Evolutionary conservation across 768 basidiomycete species (phyloP).

Genomic region (Boletus coccyginus): DNA sequence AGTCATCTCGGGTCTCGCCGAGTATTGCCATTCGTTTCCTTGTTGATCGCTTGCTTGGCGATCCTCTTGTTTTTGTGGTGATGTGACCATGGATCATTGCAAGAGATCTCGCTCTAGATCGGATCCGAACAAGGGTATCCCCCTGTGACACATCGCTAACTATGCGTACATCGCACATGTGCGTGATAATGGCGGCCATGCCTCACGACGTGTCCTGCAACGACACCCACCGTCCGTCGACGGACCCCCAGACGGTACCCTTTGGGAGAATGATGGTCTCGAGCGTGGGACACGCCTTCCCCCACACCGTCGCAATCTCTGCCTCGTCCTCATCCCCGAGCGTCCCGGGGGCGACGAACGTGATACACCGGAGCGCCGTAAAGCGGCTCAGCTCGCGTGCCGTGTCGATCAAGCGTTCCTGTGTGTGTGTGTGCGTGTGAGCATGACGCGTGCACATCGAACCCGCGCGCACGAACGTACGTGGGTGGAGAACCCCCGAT

Average conservation of each 20-base stretch:
- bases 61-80: no score
- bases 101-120: no score
- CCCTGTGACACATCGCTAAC: no score
- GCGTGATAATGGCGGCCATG: no score
- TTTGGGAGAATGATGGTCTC: slow-evolving; percentile 62
- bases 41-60: no score
- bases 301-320: slow-evolving; percentile 54
- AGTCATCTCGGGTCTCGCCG: background rate
- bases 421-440: no score
- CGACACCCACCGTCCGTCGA: slow-evolving; percentile 24
- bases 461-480: no score
- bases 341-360: slow-evolving; percentile 51
- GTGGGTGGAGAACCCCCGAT: slow-evolving; percentile 42
- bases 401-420: slow-evolving; percentile 44
- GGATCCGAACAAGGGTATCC: no score
- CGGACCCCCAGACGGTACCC: slow-evolving; percentile 58
- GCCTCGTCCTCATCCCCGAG: slow-evolving; percentile 39
- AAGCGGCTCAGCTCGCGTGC: slow-evolving; percentile 43
- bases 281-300: slow-evolving; percentile 55
- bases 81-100: no score
- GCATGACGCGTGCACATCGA: no score
- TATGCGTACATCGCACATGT: no score
- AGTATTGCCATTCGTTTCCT: no score
- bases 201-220: slow-evolving; percentile 16
- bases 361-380: slow-evolving; percentile 46